Conservation (phyloP, 2,329 filamentous ascomycete species). For the Grosmannia clavigera region DNA sequence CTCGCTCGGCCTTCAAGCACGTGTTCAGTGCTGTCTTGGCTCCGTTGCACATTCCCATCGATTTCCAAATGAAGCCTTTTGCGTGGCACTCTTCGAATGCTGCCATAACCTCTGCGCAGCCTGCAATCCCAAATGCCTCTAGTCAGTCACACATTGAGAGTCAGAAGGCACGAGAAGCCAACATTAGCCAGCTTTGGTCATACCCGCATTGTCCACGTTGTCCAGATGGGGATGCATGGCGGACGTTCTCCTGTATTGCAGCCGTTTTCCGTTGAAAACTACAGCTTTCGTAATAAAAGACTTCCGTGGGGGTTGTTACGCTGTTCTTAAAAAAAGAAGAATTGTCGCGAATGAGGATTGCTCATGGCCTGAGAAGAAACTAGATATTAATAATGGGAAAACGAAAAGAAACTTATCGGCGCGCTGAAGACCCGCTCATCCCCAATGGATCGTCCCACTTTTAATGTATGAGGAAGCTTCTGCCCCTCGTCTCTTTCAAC, state of each 20-base stretch:
- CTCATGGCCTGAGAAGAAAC: not conserved
- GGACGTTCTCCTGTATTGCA: not conserved
- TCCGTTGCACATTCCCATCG: constrained; percentile 78
- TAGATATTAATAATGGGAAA: not conserved
- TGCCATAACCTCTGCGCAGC: constrained; percentile 87
- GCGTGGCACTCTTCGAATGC: constrained; percentile 94
- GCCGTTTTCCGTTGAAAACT: not conserved
- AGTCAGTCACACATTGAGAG: not conserved
- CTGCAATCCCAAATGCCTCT: constrained; percentile 31
- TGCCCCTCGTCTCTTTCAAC: not conserved
- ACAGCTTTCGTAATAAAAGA: not conserved
- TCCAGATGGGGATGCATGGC: constrained; percentile 95
- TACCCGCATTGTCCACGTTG: constrained; percentile 83
- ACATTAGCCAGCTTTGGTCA: not conserved
- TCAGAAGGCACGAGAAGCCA: not conserved
- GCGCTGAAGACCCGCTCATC: not conserved
- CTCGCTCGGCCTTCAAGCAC: constrained; percentile 70
- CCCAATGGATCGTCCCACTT: not conserved
- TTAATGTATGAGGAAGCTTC: not conserved
- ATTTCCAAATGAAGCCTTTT: constrained; percentile 83
- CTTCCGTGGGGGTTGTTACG: not conserved
- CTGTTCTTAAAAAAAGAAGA: not conserved
- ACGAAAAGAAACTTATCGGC: not conserved
- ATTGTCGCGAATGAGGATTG: not conserved
- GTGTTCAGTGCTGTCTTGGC: constrained; percentile 73